These are phyloP conservation scores for Hypsizygus ulmarius DNA, from an alignment of 1,284 basidiomycete species.

Conservation along the genomic window DNA sequence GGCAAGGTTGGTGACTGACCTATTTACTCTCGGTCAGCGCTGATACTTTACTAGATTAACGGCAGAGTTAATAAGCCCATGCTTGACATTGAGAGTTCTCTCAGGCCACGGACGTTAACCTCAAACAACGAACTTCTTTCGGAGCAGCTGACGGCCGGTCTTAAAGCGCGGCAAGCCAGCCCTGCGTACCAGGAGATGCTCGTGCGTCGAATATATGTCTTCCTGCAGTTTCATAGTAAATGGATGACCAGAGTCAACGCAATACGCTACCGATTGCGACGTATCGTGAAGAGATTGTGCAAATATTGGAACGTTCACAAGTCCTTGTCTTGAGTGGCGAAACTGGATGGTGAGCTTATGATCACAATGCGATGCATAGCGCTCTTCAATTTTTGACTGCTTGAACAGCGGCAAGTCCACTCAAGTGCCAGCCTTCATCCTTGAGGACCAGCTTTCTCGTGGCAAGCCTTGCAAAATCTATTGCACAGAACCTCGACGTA, in stretches of 20 bases:
- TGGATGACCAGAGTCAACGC: constrained; percentile 55
- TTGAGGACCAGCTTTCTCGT: constrained; percentile 85
- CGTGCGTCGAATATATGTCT: constrained; percentile 43
- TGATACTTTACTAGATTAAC: constrained; percentile 22
- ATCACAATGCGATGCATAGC: constrained; percentile 11
- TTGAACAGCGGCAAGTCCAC: constrained; percentile 89
- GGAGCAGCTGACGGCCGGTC: constrained; percentile 57
- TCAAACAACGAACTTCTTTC: constrained; percentile 28
- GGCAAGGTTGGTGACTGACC: constrained; percentile 36
- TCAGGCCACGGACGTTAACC: constrained; percentile 9
- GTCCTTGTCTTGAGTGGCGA: constrained; percentile 95
- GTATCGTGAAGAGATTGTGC: constrained; percentile 77
- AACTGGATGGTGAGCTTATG: constrained; percentile 79
- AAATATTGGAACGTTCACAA: constrained; percentile 75
- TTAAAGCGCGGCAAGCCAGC: constrained; percentile 59
- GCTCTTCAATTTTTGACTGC: constrained; percentile 4
- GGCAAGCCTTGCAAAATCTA: constrained; percentile 90
- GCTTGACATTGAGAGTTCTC: constrained; percentile 16
- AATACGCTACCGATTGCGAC: constrained; percentile 85
- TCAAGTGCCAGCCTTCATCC: constrained; percentile 92
- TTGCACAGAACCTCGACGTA: constrained; percentile 95
- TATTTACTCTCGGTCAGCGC: neutral
- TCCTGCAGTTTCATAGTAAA: constrained; percentile 5
- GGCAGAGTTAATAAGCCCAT: constrained; percentile 30
- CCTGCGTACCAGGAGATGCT: constrained; percentile 85